Percentiles rank a stretch among this genome's conserved stretches.
These are phyloP conservation scores for Alternaria arborescens DNA, from an alignment of 2,329 filamentous ascomycete species.

Conservation along the genomic window DNA sequence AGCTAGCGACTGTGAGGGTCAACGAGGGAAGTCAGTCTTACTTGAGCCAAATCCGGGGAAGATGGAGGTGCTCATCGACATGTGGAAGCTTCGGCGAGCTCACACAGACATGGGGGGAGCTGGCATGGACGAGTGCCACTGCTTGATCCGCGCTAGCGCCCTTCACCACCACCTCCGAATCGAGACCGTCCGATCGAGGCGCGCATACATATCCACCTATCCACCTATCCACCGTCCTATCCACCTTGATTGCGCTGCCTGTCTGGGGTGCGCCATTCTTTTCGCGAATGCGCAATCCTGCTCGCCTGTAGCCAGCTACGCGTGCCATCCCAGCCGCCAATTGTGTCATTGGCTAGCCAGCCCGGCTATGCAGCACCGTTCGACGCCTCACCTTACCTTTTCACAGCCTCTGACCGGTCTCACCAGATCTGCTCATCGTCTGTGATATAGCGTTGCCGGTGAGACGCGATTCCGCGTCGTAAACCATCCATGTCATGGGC, in stretches of 20 bases:
- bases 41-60: constrained; percentile 34
- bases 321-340: constrained; percentile 4
- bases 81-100: constrained; percentile 9
- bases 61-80: constrained; percentile 15
- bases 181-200: constrained; percentile 13
- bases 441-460: constrained; percentile 34
- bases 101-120: not conserved
- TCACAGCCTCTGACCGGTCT: constrained; percentile 33
- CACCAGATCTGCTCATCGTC: constrained; percentile 28
- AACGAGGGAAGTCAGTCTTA: constrained; percentile 24
- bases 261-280: not conserved
- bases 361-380: constrained; percentile 26
- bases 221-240: not conserved
- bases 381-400: constrained; percentile 15
- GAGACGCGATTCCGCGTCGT: constrained; percentile 19
- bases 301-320: not conserved
- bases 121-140: not conserved
- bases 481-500: constrained; percentile 14
- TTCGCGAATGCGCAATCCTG: not conserved
- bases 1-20: constrained; percentile 14
- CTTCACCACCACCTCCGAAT: not conserved
- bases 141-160: not conserved
- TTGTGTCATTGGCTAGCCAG: constrained; percentile 23
- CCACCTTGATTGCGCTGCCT: not conserved
- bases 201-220: not conserved